Evolutionary conservation across 2,329 filamentous ascomycete genomes (phyloP).

Genomic region (Xylariaceae sp.): DNA sequence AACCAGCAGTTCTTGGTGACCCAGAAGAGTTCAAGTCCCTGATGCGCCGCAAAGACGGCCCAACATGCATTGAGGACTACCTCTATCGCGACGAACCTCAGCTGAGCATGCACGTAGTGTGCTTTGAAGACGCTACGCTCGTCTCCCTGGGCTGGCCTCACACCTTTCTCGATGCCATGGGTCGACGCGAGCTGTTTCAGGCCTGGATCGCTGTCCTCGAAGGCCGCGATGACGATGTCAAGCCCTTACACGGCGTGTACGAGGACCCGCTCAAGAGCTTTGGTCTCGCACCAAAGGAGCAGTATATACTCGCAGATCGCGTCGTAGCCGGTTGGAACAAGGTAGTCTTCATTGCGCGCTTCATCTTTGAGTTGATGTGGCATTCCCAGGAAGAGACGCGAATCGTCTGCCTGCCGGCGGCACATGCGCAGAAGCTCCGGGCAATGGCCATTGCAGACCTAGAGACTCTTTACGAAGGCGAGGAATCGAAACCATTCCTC

Average conservation of each 20-base stretch:
- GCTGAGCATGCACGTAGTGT: conserved; percentile 46
- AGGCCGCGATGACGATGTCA: conserved; percentile 41
- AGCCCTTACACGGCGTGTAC: conserved; percentile 31
- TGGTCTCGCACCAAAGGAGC: background rate
- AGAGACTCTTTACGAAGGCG: conserved; percentile 17
- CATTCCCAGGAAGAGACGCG: conserved; percentile 30
- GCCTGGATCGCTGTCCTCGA: conserved; percentile 47
- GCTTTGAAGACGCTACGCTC: conserved; percentile 39
- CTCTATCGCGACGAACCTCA: conserved; percentile 42
- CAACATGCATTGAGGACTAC: conserved; percentile 38
- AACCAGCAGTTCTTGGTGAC: conserved; percentile 30
- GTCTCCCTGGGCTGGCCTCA: conserved; percentile 47
- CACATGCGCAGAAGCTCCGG: background rate
- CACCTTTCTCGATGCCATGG: conserved; percentile 46
- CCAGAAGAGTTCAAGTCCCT: conserved; percentile 27
- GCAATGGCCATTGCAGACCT: background rate
- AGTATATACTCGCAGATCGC: background rate
- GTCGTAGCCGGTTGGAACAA: background rate
- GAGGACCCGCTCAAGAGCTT: background rate
- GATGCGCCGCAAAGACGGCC: conserved; percentile 23
- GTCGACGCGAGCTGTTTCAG: conserved; percentile 39
- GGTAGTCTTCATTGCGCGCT: background rate
- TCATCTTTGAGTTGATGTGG: conserved; percentile 23
- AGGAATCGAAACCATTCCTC: conserved; percentile 34
- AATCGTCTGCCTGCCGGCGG: conserved; percentile 37